Base-by-base conservation (phyloP, 495 filamentous ascomycete genomes). In the Penicillium lividum region DNA sequence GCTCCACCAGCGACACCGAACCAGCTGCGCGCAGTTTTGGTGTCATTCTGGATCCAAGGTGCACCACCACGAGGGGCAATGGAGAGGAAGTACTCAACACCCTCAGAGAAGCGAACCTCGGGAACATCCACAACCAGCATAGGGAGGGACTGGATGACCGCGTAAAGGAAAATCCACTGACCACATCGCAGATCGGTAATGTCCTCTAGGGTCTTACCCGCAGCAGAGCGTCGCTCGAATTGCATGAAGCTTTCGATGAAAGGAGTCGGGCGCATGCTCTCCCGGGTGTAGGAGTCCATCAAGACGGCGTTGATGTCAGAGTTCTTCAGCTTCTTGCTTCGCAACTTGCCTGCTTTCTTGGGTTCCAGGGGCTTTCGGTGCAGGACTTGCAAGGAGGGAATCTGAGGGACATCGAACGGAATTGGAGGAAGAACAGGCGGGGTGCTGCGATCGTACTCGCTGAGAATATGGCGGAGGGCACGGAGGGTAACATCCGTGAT, bases 71-170 rank as follows among this genome's bases (percentile, higher is more conserved):
- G 87, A 0, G 93, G 87, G 9, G 91, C 87, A 68, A 96, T 84
- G 73, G 93, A 98, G n/a, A 98, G 82, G 78, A 97, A 98, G 75
- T 98, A 96, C 70, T 97, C 95, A 10, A 96, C 92, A 4, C 86
- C 88, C 30, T 96, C 85, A 0, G 82, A 89, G 61, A 81, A 93
- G 56, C 82, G 81, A 42, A 96, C 72, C 10, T 84, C 89, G 3
- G 89, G 89, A 4, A 91, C 92, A 74, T 98, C 95, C 28, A 95
- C 83, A 2, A 95, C 89, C 5, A 97, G 78, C 80, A 97, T 84
- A 1, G 95, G 95, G 13, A 98, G 83, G 0, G 91, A 87, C 72
- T 98, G 93, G 11, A 98, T 79, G 13, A 96, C 84, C 27, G 87
- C 89, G 70, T 98, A 98, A 45, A 97, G 77, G 80, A 98, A 96